These are phyloP conservation scores for Aspergillus chevalieri DNA, from an alignment of 2,329 filamentous ascomycete species.

Conservation along the genomic window DNA sequence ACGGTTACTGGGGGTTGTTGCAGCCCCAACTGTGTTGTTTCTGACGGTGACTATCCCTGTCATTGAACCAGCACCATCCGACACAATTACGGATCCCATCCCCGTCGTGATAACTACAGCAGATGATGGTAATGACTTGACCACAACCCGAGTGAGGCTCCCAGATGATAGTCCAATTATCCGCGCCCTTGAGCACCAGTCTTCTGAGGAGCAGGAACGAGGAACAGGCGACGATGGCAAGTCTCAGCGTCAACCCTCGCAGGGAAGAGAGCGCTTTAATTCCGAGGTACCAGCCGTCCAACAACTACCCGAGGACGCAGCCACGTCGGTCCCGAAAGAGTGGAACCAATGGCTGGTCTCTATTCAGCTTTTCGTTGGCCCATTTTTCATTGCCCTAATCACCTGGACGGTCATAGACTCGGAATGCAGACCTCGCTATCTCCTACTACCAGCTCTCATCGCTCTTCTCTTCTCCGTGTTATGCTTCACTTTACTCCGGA, in stretches of 20 bases:
- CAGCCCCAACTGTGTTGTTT: conserved; percentile 83
- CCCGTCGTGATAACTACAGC: conserved; percentile 19
- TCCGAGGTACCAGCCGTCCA: conserved; percentile 35
- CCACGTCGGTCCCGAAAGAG: conserved; percentile 37
- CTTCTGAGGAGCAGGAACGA: conserved; percentile 4
- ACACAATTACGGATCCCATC: conserved; percentile 41
- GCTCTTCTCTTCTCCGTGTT: conserved; percentile 64
- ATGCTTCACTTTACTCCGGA: conserved; percentile 59
- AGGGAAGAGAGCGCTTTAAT: conserved; percentile 24
- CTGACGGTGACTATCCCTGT: conserved; percentile 87
- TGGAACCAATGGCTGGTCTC: conserved; percentile 92
- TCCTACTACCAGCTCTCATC: conserved; percentile 55
- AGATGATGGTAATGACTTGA: conserved; percentile 10
- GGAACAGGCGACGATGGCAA: conserved; percentile 11
- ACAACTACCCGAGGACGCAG: conserved; percentile 12
- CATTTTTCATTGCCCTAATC: conserved; percentile 72
- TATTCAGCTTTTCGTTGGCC: conserved; percentile 79
- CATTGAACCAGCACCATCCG: conserved; percentile 62
- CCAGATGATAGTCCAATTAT: conserved; percentile 33
- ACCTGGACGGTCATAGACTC: conserved; percentile 57
- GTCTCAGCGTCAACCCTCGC: conserved; percentile 11
- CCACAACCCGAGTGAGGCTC: conserved; percentile 24
- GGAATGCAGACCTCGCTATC: conserved; percentile 44
- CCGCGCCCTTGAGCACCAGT: conserved; percentile 13
- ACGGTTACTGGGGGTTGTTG: conserved; percentile 71